phyloP scores from a whole-genome alignment of 2,329 filamentous ascomycete species.

The Aureobasidium sp. region DNA sequence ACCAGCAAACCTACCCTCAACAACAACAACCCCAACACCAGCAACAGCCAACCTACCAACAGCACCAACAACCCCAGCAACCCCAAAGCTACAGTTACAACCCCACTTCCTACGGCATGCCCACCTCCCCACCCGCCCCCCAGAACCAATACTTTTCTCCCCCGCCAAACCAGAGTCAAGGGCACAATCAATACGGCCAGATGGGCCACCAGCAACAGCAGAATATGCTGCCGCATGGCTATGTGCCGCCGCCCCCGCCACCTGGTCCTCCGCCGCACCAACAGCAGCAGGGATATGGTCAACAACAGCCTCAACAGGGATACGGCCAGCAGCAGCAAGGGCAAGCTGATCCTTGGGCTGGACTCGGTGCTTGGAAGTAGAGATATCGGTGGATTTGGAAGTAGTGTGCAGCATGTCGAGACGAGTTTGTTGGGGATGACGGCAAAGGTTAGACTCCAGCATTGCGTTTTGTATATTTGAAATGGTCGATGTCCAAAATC shows the following conservation, averaged over 20 bases:
- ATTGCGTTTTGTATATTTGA: background rate
- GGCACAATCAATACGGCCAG: constrained; percentile 27
- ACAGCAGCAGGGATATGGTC: constrained; percentile 37
- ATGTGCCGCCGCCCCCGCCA: constrained; percentile 60
- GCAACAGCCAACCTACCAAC: constrained; percentile 16
- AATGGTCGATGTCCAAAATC: no score
- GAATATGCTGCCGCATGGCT: constrained; percentile 50
- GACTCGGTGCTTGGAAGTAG: constrained; percentile 62
- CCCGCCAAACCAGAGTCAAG: constrained; percentile 33
- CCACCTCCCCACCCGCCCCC: constrained; percentile 50
- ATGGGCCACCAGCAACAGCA: constrained; percentile 23
- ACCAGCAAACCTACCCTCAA: constrained; percentile 2
- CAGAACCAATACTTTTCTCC: constrained; percentile 40
- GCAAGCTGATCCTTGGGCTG: constrained; percentile 60
- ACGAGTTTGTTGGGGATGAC: background rate
- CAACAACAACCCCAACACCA: constrained; percentile 4
- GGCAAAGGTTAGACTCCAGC: background rate
- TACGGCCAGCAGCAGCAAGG: constrained; percentile 35
- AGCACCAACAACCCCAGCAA: constrained; percentile 6
- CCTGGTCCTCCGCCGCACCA: constrained; percentile 55
- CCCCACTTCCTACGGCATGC: constrained; percentile 40
- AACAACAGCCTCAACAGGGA: constrained; percentile 32
- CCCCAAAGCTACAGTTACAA: constrained; percentile 33
- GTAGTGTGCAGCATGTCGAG: background rate
- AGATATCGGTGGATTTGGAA: background rate